Conservation (phyloP, 768 basidiomycete species). For the Mycena kentingensis region DNA sequence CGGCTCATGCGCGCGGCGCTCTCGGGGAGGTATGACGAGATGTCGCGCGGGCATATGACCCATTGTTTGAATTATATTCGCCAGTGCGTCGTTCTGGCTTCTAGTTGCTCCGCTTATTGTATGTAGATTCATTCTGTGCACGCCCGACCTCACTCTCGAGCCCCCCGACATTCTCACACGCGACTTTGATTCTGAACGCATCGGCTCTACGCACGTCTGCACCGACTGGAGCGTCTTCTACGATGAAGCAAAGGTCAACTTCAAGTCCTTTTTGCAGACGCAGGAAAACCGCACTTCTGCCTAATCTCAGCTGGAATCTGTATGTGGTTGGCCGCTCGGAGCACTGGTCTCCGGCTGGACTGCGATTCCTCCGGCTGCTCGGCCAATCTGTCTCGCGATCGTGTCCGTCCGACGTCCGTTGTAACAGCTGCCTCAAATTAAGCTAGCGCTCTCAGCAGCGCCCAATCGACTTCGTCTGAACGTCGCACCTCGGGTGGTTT, state of each 20-base stretch:
- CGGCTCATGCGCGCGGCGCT: constrained; percentile 23
- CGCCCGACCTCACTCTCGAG: constrained; percentile 1
- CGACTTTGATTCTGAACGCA: constrained; percentile 1
- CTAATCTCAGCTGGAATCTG: no score
- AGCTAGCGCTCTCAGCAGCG: no score
- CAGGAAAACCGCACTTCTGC: no score
- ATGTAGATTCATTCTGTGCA: constrained; percentile 17
- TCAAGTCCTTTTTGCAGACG: no score
- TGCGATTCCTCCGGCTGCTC: no score
- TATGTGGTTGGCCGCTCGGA: no score
- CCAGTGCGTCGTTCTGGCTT: constrained; percentile 3
- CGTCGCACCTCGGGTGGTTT: no score
- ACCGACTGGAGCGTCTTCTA: not conserved
- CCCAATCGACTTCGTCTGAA: no score
- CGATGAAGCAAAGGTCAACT: not conserved
- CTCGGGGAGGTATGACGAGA: constrained; percentile 7
- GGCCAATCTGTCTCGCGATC: no score
- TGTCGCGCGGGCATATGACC: constrained; percentile 14
- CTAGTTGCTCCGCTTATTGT: not conserved
- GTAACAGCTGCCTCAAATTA: no score
- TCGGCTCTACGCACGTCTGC: not conserved
- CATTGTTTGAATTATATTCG: constrained; percentile 28
- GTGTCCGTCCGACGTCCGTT: no score
- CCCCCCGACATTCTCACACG: constrained; percentile 1
- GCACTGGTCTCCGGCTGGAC: no score